phyloP scores from a whole-genome alignment of 352 stramenopile species.

The Pythium aristosporum region DNA sequence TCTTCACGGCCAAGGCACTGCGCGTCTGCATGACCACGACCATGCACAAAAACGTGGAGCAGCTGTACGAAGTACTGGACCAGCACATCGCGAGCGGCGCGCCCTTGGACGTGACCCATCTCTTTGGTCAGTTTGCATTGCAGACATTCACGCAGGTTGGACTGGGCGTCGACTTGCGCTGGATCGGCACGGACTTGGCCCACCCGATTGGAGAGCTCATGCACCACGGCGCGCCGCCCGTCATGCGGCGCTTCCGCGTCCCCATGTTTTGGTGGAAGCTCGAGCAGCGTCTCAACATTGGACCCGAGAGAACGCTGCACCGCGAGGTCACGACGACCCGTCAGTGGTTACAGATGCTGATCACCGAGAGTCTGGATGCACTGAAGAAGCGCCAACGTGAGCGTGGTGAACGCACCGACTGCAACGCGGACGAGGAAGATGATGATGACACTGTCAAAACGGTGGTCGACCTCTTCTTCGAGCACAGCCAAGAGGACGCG shows the following conservation, averaged over 20 bases:
- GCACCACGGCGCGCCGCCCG: no score
- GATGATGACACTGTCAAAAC: conserved; percentile 18
- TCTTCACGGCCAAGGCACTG: no score
- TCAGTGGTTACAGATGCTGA: conserved; percentile 40
- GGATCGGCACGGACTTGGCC: conserved; percentile 30
- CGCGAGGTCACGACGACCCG: conserved; percentile 27
- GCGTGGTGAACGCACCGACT: conserved; percentile 30
- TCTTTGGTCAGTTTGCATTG: conserved; percentile 31
- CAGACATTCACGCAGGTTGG: conserved; percentile 51
- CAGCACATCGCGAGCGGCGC: no score
- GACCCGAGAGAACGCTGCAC: conserved; percentile 35
- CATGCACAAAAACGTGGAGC: no score
- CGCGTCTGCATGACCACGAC: no score
- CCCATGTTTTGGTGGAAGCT: conserved; percentile 36
- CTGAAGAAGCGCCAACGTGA: conserved; percentile 28
- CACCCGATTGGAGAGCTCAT: conserved; percentile 34
- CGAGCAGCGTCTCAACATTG: conserved; percentile 43
- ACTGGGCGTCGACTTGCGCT: conserved; percentile 43
- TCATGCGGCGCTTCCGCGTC: no score
- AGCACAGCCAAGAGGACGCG: not conserved
- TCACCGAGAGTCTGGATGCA: conserved; percentile 24
- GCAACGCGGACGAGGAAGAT: not conserved
- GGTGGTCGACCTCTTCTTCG: not conserved
- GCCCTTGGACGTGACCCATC: no score
- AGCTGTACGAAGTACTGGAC: no score